Evolutionary conservation across 2,329 filamentous ascomycete genomes (phyloP).

Genomic region (Pestalotiopsis sp.): DNA sequence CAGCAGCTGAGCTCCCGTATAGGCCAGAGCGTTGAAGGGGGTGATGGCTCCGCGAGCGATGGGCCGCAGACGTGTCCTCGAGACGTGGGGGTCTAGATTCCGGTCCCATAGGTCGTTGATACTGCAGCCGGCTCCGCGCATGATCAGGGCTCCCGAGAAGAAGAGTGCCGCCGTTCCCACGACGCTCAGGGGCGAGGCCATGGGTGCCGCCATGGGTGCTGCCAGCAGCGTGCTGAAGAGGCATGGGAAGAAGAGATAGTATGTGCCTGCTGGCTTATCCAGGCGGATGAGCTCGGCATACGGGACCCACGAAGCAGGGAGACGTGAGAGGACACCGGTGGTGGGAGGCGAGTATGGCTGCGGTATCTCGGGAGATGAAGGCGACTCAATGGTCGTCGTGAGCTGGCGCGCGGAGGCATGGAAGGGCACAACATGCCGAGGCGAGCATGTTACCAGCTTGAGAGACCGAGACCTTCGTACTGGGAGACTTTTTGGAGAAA

Average conservation of each 20-base stretch:
- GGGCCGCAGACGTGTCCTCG: slow-evolving; percentile 75
- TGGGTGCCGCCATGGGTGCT: slow-evolving; percentile 67
- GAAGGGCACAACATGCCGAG: slow-evolving; percentile 14
- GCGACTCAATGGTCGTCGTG: slow-evolving; percentile 20
- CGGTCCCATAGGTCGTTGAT: slow-evolving; percentile 93
- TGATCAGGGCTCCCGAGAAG: slow-evolving; percentile 75
- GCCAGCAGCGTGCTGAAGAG: slow-evolving; percentile 83
- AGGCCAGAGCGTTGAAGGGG: slow-evolving; percentile 71
- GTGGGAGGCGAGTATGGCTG: slow-evolving; percentile 68
- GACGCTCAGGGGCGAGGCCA: slow-evolving; percentile 62
- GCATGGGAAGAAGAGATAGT: slow-evolving; percentile 86
- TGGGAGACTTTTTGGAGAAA: neutral
- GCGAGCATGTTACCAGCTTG: neutral
- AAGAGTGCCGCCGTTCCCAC: slow-evolving; percentile 70
- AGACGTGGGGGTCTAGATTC: slow-evolving; percentile 80
- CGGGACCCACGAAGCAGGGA: slow-evolving; percentile 73
- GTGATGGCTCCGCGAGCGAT: slow-evolving; percentile 79
- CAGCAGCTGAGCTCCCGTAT: slow-evolving; percentile 74
- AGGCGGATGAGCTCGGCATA: slow-evolving; percentile 82
- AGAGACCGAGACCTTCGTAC: neutral
- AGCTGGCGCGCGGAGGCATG: slow-evolving; percentile 12
- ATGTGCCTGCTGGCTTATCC: slow-evolving; percentile 79
- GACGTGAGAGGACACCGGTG: slow-evolving; percentile 68
- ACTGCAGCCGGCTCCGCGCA: slow-evolving; percentile 85
- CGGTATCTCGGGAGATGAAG: slow-evolving; percentile 21